Conservation (phyloP, 2,329 filamentous ascomycete genomes). For the Aspergillus tanneri region DNA sequence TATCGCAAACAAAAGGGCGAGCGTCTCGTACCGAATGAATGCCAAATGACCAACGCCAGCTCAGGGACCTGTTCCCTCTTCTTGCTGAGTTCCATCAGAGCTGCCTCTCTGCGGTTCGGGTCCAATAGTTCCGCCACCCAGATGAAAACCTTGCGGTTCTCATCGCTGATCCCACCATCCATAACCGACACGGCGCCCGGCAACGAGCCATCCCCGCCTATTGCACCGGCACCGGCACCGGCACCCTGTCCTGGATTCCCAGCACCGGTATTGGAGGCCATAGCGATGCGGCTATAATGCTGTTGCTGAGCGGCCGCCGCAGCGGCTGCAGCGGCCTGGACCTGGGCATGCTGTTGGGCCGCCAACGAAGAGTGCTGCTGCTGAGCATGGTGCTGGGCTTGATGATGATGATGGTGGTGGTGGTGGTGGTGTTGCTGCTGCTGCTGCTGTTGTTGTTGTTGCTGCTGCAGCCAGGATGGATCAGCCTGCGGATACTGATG, state of each 20-base stretch:
- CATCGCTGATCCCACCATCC: conserved; percentile 74
- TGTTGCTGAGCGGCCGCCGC: conserved; percentile 47
- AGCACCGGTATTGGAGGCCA: conserved; percentile 58
- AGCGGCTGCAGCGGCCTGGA: conserved; percentile 47
- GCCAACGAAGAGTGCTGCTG: conserved; percentile 47
- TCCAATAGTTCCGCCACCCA: conserved; percentile 92
- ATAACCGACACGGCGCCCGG: conserved; percentile 43
- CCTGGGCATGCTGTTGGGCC: conserved; percentile 55
- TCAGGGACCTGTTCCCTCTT: conserved; percentile 98
- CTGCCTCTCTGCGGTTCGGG: conserved; percentile 81
- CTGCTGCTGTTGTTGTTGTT: conserved; percentile 43
- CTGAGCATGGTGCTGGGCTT: conserved; percentile 39
- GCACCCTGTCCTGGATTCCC: conserved; percentile 37
- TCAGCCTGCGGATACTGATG: conserved; percentile 53
- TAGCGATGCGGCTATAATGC: conserved; percentile 71
- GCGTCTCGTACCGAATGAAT: conserved; percentile 78
- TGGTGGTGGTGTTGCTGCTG: conserved; percentile 35
- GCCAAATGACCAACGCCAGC: conserved; percentile 93
- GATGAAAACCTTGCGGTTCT: conserved; percentile 86
- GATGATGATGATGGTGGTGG: conserved; percentile 39
- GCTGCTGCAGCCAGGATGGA: conserved; percentile 46
- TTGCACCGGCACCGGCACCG: conserved; percentile 49
- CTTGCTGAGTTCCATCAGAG: conserved; percentile 93
- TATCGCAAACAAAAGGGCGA: conserved; percentile 4
- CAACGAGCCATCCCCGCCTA: conserved; percentile 41